Percentiles rank a stretch among this genome's conserved stretches.
Evolutionary conservation across 176 grass and related monocot species (phyloP).

Genomic region (Otatea glauca): DNA sequence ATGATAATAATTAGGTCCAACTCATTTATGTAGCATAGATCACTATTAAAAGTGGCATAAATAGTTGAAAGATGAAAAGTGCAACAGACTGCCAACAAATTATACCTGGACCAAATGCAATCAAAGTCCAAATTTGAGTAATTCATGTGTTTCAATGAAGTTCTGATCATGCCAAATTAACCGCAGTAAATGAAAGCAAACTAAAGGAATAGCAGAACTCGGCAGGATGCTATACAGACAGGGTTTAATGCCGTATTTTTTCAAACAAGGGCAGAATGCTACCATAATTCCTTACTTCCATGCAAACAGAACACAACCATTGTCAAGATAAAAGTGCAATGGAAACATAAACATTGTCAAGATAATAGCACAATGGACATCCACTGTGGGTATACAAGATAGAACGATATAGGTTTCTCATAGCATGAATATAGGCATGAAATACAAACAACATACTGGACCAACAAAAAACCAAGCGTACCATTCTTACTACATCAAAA

Average conservation of each 20-base stretch:
- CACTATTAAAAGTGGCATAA: neutral
- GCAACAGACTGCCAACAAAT: neutral
- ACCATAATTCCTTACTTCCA: neutral
- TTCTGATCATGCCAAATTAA: neutral
- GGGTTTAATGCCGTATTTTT: neutral
- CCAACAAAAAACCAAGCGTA: neutral
- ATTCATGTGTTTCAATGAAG: slow-evolving; percentile 1
- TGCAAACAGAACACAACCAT: slow-evolving; percentile 12
- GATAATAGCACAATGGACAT: neutral
- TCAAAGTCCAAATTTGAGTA: neutral
- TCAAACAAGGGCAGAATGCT: neutral
- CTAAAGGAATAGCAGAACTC: neutral
- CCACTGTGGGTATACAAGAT: neutral
- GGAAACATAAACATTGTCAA: slow-evolving; percentile 4
- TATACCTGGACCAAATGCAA: slow-evolving; percentile 4
- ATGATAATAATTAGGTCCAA: neutral
- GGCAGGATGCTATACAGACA: neutral
- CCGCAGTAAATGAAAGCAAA: neutral
- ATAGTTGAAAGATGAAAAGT: neutral
- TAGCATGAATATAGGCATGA: neutral
- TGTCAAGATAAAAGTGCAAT: slow-evolving; percentile 2
- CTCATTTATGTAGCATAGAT: slow-evolving; percentile 6
- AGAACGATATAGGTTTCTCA: neutral
- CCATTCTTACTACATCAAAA: neutral
- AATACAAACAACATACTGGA: slow-evolving; percentile 17